Evolutionary conservation across 257 asterid species (phyloP).

Genomic region (Catharanthus roseus): DNA sequence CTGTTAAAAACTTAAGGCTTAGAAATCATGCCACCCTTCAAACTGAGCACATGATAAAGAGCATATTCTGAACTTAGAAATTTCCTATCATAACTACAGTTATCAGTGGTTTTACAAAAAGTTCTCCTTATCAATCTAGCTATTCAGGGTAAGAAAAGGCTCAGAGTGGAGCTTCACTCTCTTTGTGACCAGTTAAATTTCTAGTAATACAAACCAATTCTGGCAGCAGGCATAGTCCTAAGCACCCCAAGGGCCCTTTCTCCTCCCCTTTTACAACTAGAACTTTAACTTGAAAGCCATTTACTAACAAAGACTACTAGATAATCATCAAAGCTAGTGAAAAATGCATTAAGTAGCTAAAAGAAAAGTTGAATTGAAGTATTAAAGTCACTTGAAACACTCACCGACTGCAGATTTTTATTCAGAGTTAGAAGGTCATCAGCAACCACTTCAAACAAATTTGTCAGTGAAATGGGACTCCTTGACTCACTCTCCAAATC

Average conservation of each 20-base stretch:
- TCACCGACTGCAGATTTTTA: conserved; percentile 76
- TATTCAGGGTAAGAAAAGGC: background rate
- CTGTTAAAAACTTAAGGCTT: background rate
- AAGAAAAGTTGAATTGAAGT: background rate
- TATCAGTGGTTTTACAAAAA: background rate
- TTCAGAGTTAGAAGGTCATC: conserved; percentile 69
- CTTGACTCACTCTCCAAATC: conserved; percentile 41
- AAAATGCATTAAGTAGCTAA: too few relatives aligned
- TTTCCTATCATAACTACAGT: background rate
- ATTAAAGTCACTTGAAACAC: conserved; percentile 14
- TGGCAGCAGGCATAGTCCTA: background rate
- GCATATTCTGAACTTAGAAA: background rate
- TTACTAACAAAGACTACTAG: background rate
- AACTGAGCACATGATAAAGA: background rate
- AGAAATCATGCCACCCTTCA: background rate
- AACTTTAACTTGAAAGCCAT: background rate
- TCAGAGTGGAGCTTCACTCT: background rate
- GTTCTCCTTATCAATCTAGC: background rate
- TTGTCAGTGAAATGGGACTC: conserved; percentile 39
- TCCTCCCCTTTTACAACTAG: background rate
- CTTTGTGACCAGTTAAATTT: background rate
- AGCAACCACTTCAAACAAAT: conserved; percentile 73
- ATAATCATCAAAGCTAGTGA: background rate
- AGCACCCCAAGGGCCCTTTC: background rate
- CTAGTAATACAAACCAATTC: background rate